Conservation (phyloP, 2,329 filamentous ascomycete species). For the Sarocladium strictum region DNA sequence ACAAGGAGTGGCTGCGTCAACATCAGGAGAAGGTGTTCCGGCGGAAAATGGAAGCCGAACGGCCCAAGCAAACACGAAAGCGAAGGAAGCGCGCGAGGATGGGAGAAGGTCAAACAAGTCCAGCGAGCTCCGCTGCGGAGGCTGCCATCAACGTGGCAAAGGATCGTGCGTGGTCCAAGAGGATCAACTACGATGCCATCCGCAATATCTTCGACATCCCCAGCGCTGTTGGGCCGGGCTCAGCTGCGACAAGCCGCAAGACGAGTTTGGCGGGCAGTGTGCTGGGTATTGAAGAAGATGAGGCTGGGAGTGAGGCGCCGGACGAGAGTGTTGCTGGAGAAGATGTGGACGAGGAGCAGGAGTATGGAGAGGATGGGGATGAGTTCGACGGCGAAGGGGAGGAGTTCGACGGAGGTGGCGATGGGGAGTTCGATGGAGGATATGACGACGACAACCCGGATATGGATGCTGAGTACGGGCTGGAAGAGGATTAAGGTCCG, state of each 20-base stretch:
- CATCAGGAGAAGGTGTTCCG: constrained; percentile 80
- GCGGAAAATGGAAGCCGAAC: constrained; percentile 56
- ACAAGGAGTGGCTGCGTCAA: constrained; percentile 85
- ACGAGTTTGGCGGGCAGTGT: constrained; percentile 31
- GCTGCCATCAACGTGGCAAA: constrained; percentile 64
- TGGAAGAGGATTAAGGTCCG: constrained; percentile 18
- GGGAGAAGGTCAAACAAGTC: constrained; percentile 58
- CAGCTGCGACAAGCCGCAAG: constrained; percentile 42
- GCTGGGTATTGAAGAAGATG: constrained; percentile 28
- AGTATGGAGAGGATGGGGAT: constrained; percentile 28
- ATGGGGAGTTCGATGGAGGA: constrained; percentile 23
- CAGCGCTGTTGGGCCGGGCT: constrained; percentile 39
- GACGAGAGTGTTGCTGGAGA: constrained; percentile 30
- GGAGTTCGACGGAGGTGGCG: constrained; percentile 26
- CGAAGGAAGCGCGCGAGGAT: constrained; percentile 51
- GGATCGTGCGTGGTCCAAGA: constrained; percentile 62
- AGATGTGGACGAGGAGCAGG: constrained; percentile 22
- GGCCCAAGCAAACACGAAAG: constrained; percentile 51
- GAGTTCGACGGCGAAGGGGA: constrained; percentile 29
- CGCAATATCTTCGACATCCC: constrained; percentile 48
- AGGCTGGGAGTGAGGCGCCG: constrained; percentile 23
- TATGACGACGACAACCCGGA: constrained; percentile 33
- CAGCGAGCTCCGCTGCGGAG: constrained; percentile 62
- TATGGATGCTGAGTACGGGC: constrained; percentile 30
- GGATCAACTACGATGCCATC: constrained; percentile 67